phyloP scores from a whole-genome alignment of 176 grass and related monocot genomes.

The Triticum dicoccoides region DNA sequence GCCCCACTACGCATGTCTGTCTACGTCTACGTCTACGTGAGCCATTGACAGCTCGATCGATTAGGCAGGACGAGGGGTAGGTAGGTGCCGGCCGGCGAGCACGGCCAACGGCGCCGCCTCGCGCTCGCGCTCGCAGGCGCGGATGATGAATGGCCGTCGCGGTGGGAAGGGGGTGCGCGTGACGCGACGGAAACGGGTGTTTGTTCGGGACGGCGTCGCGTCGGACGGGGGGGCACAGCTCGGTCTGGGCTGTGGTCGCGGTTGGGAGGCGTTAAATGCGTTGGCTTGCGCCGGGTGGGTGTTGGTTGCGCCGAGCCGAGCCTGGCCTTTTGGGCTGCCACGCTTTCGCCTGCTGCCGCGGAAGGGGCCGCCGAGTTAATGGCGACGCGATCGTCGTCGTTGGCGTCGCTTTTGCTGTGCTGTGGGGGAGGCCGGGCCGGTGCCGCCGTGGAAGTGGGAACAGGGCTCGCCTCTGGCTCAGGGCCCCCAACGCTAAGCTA shows the following conservation, averaged over 20 bases:
- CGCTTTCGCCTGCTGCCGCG: background rate
- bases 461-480: background rate
- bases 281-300: slow-evolving; percentile 33
- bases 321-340: background rate
- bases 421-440: background rate
- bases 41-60: too few species aligned
- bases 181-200: background rate
- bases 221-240: background rate
- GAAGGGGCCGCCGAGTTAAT: slow-evolving; percentile 25
- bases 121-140: too few species aligned
- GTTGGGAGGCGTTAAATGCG: slow-evolving; percentile 64
- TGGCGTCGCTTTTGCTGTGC: slow-evolving; percentile 17
- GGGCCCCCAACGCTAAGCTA: background rate
- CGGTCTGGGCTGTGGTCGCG: background rate
- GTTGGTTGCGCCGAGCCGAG: slow-evolving; percentile 19
- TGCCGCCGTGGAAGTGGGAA: background rate
- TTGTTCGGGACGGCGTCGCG: background rate
- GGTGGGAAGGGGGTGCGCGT: too few species aligned
- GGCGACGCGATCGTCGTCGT: background rate
- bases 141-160: too few species aligned
- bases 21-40: background rate
- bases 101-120: background rate
- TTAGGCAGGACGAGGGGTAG: background rate
- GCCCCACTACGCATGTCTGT: background rate
- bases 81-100: background rate